phyloP scores from a whole-genome alignment of 2,329 filamentous ascomycete genomes.

The Paracorniculantispora psalliotae region DNA sequence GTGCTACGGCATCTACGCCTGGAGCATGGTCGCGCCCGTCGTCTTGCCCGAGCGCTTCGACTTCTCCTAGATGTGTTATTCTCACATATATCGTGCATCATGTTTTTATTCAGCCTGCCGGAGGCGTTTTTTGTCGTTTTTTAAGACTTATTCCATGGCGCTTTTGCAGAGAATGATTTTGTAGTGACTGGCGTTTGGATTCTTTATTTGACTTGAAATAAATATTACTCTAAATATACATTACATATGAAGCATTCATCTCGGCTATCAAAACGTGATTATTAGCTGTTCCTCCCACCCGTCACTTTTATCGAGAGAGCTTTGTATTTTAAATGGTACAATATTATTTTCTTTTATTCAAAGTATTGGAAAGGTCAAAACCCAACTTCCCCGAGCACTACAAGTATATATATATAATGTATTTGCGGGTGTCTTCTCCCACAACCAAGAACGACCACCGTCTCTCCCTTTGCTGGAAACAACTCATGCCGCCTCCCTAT shows the following conservation, averaged over 20 bases:
- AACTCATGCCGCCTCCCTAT: not conserved
- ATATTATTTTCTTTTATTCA: not conserved
- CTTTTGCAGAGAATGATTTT: not conserved
- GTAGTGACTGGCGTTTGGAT: not conserved
- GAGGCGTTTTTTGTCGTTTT: not conserved
- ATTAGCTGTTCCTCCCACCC: too few relatives aligned
- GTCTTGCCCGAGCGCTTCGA: slow-evolving; percentile 84
- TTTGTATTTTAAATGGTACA: not conserved
- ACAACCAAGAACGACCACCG: not conserved
- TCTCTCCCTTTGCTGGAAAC: not conserved
- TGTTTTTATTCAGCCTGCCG: not conserved
- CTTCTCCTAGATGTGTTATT: slow-evolving; percentile 30
- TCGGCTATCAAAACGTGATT: too few relatives aligned
- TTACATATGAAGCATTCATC: too few relatives aligned
- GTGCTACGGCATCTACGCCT: slow-evolving; percentile 89
- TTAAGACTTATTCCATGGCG: not conserved
- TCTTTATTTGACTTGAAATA: not conserved
- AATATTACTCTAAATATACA: not conserved
- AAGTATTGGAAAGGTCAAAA: not conserved
- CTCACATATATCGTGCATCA: not conserved
- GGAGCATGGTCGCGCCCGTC: slow-evolving; percentile 85
- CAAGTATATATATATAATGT: not conserved
- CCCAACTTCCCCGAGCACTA: not conserved
- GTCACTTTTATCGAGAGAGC: not conserved
- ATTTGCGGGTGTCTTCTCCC: not conserved